Evolutionary conservation across 2,329 filamentous ascomycete species (phyloP), one percentile per base, ranked within the genome.

Genomic region (Macrophomina pseudophaseolina): DNA sequence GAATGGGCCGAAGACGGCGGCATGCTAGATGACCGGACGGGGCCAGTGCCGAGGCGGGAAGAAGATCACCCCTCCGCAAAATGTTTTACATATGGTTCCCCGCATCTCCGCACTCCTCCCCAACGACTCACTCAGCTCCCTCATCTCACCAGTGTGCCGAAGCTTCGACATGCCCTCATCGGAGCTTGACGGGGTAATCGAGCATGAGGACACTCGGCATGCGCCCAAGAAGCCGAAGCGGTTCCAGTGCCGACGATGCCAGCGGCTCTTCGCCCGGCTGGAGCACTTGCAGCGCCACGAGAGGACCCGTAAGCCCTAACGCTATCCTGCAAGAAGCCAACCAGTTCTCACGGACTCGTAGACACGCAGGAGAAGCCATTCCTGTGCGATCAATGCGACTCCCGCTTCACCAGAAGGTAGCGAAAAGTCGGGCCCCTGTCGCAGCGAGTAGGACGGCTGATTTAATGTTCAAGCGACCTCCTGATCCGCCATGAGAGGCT

Each of bases 301-400:
- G 68, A 72, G 78, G 48, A 80, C 79, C 38, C 75, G 74, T 76
- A 70, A 72, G 73, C 71, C n/a, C 42, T 44, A 49, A n/a, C 18
- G 30, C 30, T 18, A 32, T 33, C 16, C 2, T 38, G 30, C 48
- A 33, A 9, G 12, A n/a, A 40, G 32, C n/a, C 11, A 40, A 14
- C 60, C 35, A 8, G 38, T 38, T 63, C 69, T 74, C 28, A 74
- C 65, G 16, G 33, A 49, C 5, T 18, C 42, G 63, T 51, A 75
- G 77, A 80, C 69, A 80, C 77, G 51, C 76, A 78, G 32, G 74
- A 80, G 67, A 80, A 80, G 69, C 79, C 79, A 7, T 80, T 80
- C 70, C 70, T 72, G 48, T 80, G 79, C 68, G 68, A 72, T 46
- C 73, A 77, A 68, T 80, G 79, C 69, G 78, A 79, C 49, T 78